Conservation (phyloP, 495 filamentous ascomycete species). For the Recurvomyces mirabilis region DNA sequence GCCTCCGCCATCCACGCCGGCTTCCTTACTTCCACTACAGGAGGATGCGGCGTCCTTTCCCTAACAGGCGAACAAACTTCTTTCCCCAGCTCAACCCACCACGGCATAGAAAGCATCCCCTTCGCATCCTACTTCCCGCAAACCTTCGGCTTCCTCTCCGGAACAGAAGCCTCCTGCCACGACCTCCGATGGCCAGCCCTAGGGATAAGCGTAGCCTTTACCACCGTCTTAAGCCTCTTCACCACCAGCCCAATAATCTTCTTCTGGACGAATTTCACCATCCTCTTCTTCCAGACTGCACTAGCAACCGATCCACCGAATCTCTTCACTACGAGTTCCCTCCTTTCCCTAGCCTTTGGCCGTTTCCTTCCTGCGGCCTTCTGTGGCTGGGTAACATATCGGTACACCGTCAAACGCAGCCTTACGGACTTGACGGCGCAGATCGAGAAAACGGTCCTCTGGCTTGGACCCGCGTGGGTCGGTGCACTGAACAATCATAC, state of each 20-base stretch:
- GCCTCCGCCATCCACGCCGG: slow-evolving; percentile 33
- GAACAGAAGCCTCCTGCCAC: slow-evolving; percentile 28
- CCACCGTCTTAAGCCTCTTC: slow-evolving; percentile 31
- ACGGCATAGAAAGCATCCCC: slow-evolving; percentile 27
- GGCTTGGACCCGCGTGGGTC: slow-evolving; percentile 34
- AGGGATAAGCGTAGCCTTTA: slow-evolving; percentile 30
- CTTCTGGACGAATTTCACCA: slow-evolving; percentile 30
- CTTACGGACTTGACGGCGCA: slow-evolving; percentile 31
- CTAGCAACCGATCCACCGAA: slow-evolving; percentile 34
- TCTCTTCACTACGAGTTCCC: slow-evolving; percentile 33
- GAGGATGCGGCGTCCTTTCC: slow-evolving; percentile 33
- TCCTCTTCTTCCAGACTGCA: slow-evolving; percentile 34
- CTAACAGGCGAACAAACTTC: slow-evolving; percentile 28
- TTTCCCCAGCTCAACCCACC: slow-evolving; percentile 25
- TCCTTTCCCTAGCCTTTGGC: slow-evolving; percentile 31
- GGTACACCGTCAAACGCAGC: slow-evolving; percentile 35
- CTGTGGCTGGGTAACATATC: slow-evolving; percentile 31
- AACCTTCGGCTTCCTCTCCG: slow-evolving; percentile 32
- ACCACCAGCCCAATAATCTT: slow-evolving; percentile 34
- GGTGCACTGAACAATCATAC: slow-evolving; percentile 37
- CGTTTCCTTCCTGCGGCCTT: slow-evolving; percentile 35
- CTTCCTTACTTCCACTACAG: slow-evolving; percentile 29
- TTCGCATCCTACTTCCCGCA: slow-evolving; percentile 35
- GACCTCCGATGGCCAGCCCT: slow-evolving; percentile 36
- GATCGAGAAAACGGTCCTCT: slow-evolving; percentile 35